Evolutionary conservation across 208 protist species (phyloP).

Genomic region (Balamuthia mandrillaris): DNA sequence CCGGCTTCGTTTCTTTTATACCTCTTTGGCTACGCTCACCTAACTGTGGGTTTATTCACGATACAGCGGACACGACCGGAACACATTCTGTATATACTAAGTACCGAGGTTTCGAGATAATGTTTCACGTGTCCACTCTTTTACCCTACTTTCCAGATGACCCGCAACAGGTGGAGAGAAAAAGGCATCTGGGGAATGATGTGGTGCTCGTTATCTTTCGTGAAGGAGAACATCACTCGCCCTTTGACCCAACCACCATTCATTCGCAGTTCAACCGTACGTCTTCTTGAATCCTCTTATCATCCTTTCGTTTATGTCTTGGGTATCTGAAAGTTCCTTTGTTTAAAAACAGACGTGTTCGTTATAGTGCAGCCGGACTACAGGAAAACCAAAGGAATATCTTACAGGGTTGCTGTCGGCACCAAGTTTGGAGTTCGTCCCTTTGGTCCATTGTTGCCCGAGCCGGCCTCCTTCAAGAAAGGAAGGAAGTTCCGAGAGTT

Average conservation of each 20-base stretch:
- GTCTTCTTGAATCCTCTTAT: neutral
- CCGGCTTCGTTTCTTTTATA: neutral
- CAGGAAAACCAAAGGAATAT: neutral
- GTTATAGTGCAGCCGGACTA: neutral
- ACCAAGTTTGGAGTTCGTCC: slow-evolving; percentile 21
- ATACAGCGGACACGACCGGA: slow-evolving; percentile 27
- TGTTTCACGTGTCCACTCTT: slow-evolving; percentile 64
- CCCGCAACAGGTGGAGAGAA: slow-evolving; percentile 60
- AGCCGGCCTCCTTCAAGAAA: slow-evolving; percentile 4
- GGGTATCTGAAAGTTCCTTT: neutral
- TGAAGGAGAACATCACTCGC: slow-evolving; percentile 19
- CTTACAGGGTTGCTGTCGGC: neutral
- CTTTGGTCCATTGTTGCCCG: slow-evolving; percentile 3
- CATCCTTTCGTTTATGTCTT: neutral
- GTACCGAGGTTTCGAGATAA: slow-evolving; percentile 8
- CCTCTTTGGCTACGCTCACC: neutral
- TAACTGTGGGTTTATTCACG: neutral
- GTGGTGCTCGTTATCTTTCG: slow-evolving; percentile 54
- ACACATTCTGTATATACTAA: slow-evolving; percentile 30
- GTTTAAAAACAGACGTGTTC: neutral
- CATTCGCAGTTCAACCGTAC: slow-evolving; percentile 35
- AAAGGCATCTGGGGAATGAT: slow-evolving; percentile 58
- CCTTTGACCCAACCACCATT: neutral
- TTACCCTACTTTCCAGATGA: slow-evolving; percentile 60
- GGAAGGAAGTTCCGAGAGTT: neutral